phyloP scores from a whole-genome alignment of 1,284 basidiomycete genomes.

The Irpex lacteus region DNA sequence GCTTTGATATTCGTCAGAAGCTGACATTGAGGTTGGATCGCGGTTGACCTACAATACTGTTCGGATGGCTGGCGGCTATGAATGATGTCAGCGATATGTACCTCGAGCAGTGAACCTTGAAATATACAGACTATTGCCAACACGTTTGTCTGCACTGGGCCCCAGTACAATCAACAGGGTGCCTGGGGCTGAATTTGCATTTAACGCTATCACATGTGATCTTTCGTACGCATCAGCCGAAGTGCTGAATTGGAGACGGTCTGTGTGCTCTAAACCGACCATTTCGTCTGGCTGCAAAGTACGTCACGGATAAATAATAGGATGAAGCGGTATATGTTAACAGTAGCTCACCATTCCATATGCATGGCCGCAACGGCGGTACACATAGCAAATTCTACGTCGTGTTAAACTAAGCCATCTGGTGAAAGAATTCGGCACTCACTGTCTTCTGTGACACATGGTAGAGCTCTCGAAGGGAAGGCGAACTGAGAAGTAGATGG shows the following conservation, averaged over 20 bases:
- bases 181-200: constrained; percentile 48
- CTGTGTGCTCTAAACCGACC: background rate
- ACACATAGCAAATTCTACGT: constrained; percentile 24
- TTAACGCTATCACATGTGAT: constrained; percentile 36
- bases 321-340: background rate
- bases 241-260: background rate
- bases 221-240: constrained; percentile 21
- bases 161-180: constrained; percentile 39
- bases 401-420: background rate
- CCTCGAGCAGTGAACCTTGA: background rate
- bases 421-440: background rate
- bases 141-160: constrained; percentile 40
- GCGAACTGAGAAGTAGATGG: background rate
- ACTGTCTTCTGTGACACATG: constrained; percentile 26
- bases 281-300: constrained; percentile 12
- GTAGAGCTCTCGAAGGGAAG: background rate
- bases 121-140: constrained; percentile 43
- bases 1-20: constrained; percentile 2
- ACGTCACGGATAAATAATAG: background rate
- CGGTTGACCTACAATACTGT: constrained; percentile 12
- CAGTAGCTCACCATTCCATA: constrained; percentile 18
- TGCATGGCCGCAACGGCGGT: constrained; percentile 21
- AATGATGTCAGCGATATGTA: background rate
- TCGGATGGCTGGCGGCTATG: constrained; percentile 13
- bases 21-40: background rate